Evolutionary conservation across 1,284 basidiomycete genomes (phyloP).

Genomic region (Afroboletus lepidellus): DNA sequence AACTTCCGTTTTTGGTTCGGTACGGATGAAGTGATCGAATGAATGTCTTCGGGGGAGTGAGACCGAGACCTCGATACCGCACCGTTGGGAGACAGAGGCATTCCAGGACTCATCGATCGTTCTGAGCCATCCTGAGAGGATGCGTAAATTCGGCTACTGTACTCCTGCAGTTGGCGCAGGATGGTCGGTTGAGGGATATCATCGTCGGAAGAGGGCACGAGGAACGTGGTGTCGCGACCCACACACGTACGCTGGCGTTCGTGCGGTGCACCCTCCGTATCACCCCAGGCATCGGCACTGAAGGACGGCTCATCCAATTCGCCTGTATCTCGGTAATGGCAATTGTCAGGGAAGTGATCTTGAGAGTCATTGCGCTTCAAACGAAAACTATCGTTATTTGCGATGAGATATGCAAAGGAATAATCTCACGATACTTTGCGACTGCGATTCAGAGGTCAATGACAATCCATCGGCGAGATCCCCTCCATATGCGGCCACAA

Average conservation of each 20-base stretch:
- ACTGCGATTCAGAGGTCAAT: slow-evolving; percentile 37
- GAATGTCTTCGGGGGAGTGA: not conserved
- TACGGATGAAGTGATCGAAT: not conserved
- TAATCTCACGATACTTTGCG: slow-evolving; percentile 33
- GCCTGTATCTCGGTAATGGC: not conserved
- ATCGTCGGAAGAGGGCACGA: slow-evolving; percentile 3
- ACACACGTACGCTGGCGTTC: not conserved
- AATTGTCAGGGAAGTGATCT: not conserved
- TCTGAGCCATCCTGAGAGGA: not conserved
- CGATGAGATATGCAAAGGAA: slow-evolving; percentile 11
- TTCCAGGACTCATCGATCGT: not conserved
- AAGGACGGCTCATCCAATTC: not conserved
- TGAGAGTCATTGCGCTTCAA: slow-evolving; percentile 16
- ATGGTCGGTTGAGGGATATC: slow-evolving; percentile 7
- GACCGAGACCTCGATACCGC: not conserved
- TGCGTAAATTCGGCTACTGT: slow-evolving; percentile 9
- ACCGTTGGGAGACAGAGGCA: not conserved
- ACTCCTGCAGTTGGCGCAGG: slow-evolving; percentile 21
- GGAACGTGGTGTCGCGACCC: slow-evolving; percentile 13
- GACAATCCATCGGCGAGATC: slow-evolving; percentile 43
- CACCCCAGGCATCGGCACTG: not conserved
- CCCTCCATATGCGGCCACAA: slow-evolving; percentile 41
- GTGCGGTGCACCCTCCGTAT: not conserved
- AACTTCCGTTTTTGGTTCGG: slow-evolving; percentile 13
- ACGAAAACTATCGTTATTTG: slow-evolving; percentile 14